Conservation (phyloP, 257 asterid genomes). For the Penstemon barbatus region DNA sequence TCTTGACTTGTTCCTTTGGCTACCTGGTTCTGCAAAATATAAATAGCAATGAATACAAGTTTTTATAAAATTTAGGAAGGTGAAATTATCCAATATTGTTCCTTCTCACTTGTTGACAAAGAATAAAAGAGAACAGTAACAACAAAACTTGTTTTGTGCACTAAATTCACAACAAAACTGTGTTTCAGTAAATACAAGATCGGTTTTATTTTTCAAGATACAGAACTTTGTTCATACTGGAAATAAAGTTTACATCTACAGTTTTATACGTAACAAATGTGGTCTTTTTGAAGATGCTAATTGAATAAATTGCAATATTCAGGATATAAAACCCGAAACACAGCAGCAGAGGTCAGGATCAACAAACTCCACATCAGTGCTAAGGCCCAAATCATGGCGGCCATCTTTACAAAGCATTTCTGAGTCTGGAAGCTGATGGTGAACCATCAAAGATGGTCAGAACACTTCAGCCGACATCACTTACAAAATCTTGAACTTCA, state of each 20-base stretch:
- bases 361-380: slow-evolving; percentile 23
- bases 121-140: background rate
- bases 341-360: slow-evolving; percentile 40
- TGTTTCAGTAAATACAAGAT: background rate
- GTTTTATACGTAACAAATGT: background rate
- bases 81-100: background rate
- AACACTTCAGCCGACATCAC: background rate
- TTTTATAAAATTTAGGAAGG: too few relatives aligned
- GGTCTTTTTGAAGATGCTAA: background rate
- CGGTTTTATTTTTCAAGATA: background rate
- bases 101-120: background rate
- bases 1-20: too few relatives aligned
- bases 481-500: slow-evolving; percentile 6
- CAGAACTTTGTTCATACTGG: background rate
- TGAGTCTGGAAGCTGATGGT: slow-evolving; percentile 35
- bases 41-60: too few relatives aligned
- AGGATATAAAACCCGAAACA: slow-evolving; percentile 34
- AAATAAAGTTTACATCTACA: background rate
- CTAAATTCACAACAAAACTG: background rate
- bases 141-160: too few relatives aligned
- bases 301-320: background rate
- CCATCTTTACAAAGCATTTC: slow-evolving; percentile 64
- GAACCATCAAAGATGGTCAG: background rate
- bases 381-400: slow-evolving; percentile 49
- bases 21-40: too few relatives aligned